Conservation (phyloP, 441 rosid genomes). For the Adansonia grandidieri region DNA sequence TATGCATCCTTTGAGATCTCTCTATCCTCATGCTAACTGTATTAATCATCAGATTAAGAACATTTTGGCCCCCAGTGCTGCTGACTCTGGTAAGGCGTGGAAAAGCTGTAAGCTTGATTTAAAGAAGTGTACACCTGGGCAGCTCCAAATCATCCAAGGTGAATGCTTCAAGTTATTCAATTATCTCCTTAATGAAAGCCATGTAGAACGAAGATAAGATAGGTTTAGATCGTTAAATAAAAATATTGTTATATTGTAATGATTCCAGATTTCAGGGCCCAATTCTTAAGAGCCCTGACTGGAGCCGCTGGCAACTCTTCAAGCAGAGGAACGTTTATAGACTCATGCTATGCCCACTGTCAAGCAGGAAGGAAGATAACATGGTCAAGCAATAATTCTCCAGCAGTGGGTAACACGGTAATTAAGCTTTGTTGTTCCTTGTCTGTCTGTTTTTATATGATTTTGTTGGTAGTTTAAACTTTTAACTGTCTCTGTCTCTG, state of each 20-base stretch:
- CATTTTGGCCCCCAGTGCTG: constrained; percentile 77
- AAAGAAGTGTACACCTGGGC: constrained; percentile 64
- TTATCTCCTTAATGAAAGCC: too few species aligned
- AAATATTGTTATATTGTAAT: too few species aligned
- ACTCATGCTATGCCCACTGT: constrained; percentile 87
- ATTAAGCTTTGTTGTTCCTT: too few species aligned
- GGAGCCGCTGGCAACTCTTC: constrained; percentile 41
- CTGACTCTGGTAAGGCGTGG: constrained; percentile 67
- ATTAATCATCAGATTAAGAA: constrained; percentile 65
- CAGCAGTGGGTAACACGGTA: constrained; percentile 59
- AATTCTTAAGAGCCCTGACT: constrained; percentile 36
- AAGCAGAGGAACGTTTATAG: constrained; percentile 59
- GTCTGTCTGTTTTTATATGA: too few species aligned
- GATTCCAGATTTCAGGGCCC: constrained; percentile 14
- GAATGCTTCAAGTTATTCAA: background rate
- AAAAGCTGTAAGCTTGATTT: constrained; percentile 75
- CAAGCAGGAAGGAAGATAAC: constrained; percentile 56
- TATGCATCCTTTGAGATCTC: background rate
- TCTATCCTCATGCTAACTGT: background rate
- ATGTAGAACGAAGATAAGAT: too few species aligned
- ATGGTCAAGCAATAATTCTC: constrained; percentile 64
- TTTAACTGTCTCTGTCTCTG: too few species aligned
- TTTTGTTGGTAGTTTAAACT: too few species aligned
- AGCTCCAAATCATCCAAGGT: constrained; percentile 78
- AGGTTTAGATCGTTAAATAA: too few species aligned